Evolutionary conservation across 352 stramenopile genomes (phyloP).

Genomic region (Discostella stelligera): DNA sequence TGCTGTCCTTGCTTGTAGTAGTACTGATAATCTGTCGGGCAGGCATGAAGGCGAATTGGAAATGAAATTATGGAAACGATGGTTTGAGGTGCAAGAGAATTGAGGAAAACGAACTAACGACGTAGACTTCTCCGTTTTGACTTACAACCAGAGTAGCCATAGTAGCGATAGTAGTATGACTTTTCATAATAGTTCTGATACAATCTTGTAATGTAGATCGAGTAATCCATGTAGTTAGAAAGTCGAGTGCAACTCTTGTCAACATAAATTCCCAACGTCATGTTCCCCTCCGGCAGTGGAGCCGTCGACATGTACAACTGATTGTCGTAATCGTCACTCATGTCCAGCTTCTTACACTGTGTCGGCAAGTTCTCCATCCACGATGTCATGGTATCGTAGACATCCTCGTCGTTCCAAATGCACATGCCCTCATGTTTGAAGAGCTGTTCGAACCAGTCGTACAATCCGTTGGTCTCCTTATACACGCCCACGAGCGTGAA

Average conservation of each 20-base stretch:
- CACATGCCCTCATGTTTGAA: conserved; percentile 68
- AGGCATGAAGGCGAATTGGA: too few species aligned
- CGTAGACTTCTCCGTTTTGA: too few species aligned
- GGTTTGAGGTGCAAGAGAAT: too few species aligned
- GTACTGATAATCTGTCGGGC: too few species aligned
- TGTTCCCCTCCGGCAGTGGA: conserved; percentile 48
- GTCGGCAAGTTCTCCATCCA: conserved; percentile 33
- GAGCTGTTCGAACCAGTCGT: conserved; percentile 67
- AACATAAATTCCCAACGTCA: conserved; percentile 62
- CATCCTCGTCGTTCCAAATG: conserved; percentile 51
- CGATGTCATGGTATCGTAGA: conserved; percentile 58
- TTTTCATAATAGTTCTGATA: conserved; percentile 1
- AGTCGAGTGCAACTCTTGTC: conserved; percentile 49
- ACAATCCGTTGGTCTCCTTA: conserved; percentile 55
- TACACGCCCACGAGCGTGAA: conserved; percentile 63
- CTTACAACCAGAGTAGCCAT: too few species aligned
- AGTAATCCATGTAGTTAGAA: conserved; percentile 12
- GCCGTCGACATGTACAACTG: conserved; percentile 60
- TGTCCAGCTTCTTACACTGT: conserved; percentile 32
- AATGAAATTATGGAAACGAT: too few species aligned
- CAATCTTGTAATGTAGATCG: neutral
- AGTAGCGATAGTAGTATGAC: too few species aligned
- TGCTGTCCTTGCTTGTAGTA: neutral
- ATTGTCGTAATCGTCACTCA: conserved; percentile 25
- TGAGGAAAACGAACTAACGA: too few species aligned